phyloP scores from a whole-genome alignment of 192 early-diverging fungal species.

The Haplosporangium gracile region DNA sequence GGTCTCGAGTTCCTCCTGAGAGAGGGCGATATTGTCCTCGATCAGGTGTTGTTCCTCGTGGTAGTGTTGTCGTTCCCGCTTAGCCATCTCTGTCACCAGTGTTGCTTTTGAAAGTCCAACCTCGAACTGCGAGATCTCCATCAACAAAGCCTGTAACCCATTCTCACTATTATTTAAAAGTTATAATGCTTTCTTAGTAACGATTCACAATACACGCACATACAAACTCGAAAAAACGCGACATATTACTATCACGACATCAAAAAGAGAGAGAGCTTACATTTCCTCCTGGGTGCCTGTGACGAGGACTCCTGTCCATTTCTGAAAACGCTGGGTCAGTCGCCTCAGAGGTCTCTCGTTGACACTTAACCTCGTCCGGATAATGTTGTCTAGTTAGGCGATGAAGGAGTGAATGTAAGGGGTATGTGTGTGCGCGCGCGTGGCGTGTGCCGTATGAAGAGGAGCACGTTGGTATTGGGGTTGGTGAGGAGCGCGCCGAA shows the following conservation, averaged over 20 bases:
- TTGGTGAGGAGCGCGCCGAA: not conserved
- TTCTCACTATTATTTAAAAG: conserved; percentile 16
- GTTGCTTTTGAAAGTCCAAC: conserved; percentile 33
- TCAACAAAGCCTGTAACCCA: conserved; percentile 15
- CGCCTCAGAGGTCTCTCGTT: conserved; percentile 44
- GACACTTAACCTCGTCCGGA: conserved; percentile 41
- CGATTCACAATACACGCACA: not conserved
- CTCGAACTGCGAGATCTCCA: conserved; percentile 37
- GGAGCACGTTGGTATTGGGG: too few relatives aligned
- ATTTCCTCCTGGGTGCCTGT: conserved; percentile 17
- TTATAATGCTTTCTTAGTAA: not conserved
- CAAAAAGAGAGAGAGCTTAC: not conserved
- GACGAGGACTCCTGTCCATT: conserved; percentile 27
- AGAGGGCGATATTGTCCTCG: conserved; percentile 11
- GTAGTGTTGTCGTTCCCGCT: conserved; percentile 37
- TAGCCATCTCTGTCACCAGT: conserved; percentile 41
- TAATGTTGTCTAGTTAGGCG: conserved; percentile 26
- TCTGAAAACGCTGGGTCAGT: conserved; percentile 24
- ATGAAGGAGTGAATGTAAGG: not conserved
- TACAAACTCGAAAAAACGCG: not conserved
- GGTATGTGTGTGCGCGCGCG: not conserved
- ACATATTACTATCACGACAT: not conserved
- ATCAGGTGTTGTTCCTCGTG: conserved; percentile 34
- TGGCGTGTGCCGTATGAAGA: not conserved
- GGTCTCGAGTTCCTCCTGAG: conserved; percentile 30